Conservation (phyloP, 495 filamentous ascomycete species). For the Hypoxylon subgilvum region DNA sequence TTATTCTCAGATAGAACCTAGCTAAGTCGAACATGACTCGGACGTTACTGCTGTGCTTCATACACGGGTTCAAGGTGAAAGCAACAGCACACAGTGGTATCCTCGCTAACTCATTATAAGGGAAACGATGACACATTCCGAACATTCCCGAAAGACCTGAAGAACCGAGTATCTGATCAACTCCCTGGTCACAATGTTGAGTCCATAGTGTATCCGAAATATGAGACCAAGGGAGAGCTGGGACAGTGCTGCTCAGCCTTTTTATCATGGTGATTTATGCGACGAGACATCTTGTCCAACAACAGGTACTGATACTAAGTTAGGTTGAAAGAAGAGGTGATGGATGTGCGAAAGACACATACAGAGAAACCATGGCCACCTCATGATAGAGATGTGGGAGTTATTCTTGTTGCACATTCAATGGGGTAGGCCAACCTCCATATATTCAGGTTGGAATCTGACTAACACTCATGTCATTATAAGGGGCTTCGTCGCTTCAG, state of each 20-base stretch:
- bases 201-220: conserved; percentile 82
- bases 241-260: conserved; percentile 75
- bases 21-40: conserved; percentile 65
- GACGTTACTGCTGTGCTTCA: conserved; percentile 84
- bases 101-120: conserved; percentile 54
- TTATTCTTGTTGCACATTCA: conserved; percentile 84
- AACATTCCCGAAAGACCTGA: conserved; percentile 74
- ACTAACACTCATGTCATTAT: not conserved
- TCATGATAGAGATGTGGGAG: conserved; percentile 81
- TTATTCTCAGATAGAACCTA: not conserved
- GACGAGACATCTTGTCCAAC: not conserved
- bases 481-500: conserved; percentile 86
- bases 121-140: conserved; percentile 86
- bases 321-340: conserved; percentile 89
- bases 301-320: conserved; percentile 1
- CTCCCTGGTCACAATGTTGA: conserved; percentile 74
- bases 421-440: conserved; percentile 71
- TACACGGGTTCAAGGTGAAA: conserved; percentile 91
- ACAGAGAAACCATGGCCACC: conserved; percentile 80
- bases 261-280: conserved; percentile 71
- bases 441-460: not conserved
- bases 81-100: not conserved
- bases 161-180: conserved; percentile 67
- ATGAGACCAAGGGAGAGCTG: conserved; percentile 88
- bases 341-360: conserved; percentile 78